Conservation (phyloP, 2,329 filamentous ascomycete genomes). For the Purpureocillium takamizusanense region DNA sequence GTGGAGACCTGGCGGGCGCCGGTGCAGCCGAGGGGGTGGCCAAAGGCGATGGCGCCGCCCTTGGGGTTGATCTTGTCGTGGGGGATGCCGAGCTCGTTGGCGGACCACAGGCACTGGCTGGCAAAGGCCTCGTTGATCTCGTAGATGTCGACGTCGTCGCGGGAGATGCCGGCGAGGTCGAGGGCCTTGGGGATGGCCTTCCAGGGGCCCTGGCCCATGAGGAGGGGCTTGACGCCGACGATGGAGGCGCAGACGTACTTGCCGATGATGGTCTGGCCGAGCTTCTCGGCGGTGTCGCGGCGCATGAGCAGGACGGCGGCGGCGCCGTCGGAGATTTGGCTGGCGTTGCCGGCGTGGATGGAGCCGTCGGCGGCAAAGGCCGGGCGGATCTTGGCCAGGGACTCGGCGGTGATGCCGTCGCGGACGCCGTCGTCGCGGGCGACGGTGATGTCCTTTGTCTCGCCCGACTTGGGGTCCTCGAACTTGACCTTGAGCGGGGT, state of each 20-base stretch:
- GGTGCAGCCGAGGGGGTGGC: slow-evolving; percentile 90
- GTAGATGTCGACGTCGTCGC: slow-evolving; percentile 90
- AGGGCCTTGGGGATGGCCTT: slow-evolving; percentile 91
- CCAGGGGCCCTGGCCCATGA: slow-evolving; percentile 95
- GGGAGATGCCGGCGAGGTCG: slow-evolving; percentile 74
- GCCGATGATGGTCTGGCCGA: slow-evolving; percentile 82
- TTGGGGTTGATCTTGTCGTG: slow-evolving; percentile 91
- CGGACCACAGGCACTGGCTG: slow-evolving; percentile 87
- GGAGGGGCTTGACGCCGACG: slow-evolving; percentile 81
- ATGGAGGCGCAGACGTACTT: slow-evolving; percentile 84
- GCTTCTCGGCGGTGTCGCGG: slow-evolving; percentile 77
- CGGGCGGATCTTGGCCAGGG: slow-evolving; percentile 80
- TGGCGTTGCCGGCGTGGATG: slow-evolving; percentile 95
- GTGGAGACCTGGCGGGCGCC: slow-evolving; percentile 91
- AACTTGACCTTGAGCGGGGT: slow-evolving; percentile 76
- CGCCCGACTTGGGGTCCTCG: slow-evolving; percentile 83
- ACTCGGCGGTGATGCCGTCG: slow-evolving; percentile 76
- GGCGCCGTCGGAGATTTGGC: slow-evolving; percentile 90
- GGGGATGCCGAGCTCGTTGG: slow-evolving; percentile 77
- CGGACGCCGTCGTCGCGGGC: slow-evolving; percentile 81
- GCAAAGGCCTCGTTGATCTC: slow-evolving; percentile 99
- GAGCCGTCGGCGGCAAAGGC: slow-evolving; percentile 86
- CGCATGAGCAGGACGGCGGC: slow-evolving; percentile 95
- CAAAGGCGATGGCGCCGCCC: slow-evolving; percentile 92
- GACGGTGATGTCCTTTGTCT: slow-evolving; percentile 76